Evolutionary conservation across 2,329 filamentous ascomycete genomes (phyloP).

Genomic region (Harringtonia aguacate): DNA sequence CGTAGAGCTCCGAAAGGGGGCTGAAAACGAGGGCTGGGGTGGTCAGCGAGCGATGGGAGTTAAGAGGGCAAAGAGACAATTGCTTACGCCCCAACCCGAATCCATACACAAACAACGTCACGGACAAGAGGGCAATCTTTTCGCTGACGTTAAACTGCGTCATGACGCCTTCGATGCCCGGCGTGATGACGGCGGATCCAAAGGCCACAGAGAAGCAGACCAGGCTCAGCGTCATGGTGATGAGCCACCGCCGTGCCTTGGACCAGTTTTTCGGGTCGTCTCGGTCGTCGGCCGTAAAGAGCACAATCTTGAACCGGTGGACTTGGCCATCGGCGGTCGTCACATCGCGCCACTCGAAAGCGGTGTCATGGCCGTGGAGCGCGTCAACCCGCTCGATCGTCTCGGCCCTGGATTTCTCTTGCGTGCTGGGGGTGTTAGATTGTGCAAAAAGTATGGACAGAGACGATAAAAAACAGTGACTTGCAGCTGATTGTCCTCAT

Average conservation of each 20-base stretch:
- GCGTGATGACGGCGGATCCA: conserved; percentile 37
- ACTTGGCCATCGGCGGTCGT: background rate
- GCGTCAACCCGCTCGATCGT: background rate
- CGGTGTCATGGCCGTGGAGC: background rate
- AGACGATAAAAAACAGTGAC: background rate
- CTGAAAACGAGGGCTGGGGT: conserved; percentile 44
- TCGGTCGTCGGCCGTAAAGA: conserved; percentile 18
- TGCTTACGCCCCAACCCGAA: conserved; percentile 1
- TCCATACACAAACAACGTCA: conserved; percentile 30
- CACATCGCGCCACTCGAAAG: background rate
- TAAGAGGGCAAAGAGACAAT: too few relatives aligned
- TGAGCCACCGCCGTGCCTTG: conserved; percentile 51
- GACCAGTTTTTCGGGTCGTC: conserved; percentile 39
- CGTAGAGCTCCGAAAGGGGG: conserved; percentile 50
- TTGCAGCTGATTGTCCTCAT: too few relatives aligned
- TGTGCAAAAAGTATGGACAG: background rate
- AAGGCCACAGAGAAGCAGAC: conserved; percentile 35
- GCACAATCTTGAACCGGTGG: conserved; percentile 15
- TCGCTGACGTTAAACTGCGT: conserved; percentile 26
- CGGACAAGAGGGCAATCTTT: conserved; percentile 31
- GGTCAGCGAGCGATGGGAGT: background rate
- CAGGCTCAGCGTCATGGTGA: conserved; percentile 37
- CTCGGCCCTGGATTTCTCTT: background rate
- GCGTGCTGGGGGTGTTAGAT: background rate
- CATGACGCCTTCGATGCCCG: conserved; percentile 30